These are phyloP conservation scores for Tetrapisispora iriomotensis DNA, from an alignment of 805 yeast species.

Conservation along the genomic window DNA sequence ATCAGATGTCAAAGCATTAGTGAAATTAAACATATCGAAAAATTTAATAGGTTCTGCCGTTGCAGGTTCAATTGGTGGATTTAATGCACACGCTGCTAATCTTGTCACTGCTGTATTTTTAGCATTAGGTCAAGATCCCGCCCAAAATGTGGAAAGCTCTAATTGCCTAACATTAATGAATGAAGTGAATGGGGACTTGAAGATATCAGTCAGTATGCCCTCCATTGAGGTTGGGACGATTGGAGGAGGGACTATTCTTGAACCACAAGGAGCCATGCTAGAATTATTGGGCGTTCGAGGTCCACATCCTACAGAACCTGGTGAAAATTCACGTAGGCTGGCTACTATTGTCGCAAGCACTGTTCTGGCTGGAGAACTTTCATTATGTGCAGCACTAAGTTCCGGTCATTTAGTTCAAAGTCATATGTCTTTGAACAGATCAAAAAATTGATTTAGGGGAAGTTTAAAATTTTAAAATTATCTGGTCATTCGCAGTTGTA, in stretches of 20 bases:
- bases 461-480: not conserved
- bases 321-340: slow-evolving; percentile 86
- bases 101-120: slow-evolving; percentile 86
- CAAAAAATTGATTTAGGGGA: slow-evolving; percentile 33
- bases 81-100: slow-evolving; percentile 97
- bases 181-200: slow-evolving; percentile 69
- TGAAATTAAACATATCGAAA: slow-evolving; percentile 78
- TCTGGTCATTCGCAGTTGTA: too few species aligned
- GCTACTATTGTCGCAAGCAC: slow-evolving; percentile 90
- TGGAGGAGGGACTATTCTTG: slow-evolving; percentile 97
- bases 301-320: slow-evolving; percentile 88
- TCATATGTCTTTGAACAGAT: slow-evolving; percentile 92
- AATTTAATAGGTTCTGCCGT: slow-evolving; percentile 93
- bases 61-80: slow-evolving; percentile 98
- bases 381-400: slow-evolving; percentile 90
- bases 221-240: slow-evolving; percentile 97
- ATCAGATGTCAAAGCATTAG: slow-evolving; percentile 85
- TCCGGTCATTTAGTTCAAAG: slow-evolving; percentile 97
- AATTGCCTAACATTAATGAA: slow-evolving; percentile 95
- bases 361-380: slow-evolving; percentile 91
- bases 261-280: slow-evolving; percentile 93
- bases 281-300: slow-evolving; percentile 92
- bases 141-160: slow-evolving; percentile 95
- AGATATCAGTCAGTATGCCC: slow-evolving; percentile 95
- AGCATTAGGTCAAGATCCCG: slow-evolving; percentile 99